Base-by-base conservation (phyloP, 352 stramenopile species). In the Phytopythium delawarense region DNA sequence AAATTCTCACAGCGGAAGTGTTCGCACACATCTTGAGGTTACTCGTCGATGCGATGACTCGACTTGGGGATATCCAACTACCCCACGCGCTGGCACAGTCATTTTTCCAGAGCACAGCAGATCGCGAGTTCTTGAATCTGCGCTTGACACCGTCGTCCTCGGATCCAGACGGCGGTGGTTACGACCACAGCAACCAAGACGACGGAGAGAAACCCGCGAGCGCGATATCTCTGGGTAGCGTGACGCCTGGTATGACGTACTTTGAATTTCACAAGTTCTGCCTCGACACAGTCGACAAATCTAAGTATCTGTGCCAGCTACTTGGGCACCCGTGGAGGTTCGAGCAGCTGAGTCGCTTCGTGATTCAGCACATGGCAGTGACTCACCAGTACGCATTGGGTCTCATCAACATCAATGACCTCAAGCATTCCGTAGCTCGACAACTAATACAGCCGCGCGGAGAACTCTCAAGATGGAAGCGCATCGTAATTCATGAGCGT, bases 301-400 rank as follows among this genome's bases (percentile, higher is more conserved):
- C 81, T 11, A 84, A 88, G 59, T 92, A 92, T 56, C 53, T 96
- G 2, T 88, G 75, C 23, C 65, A 76, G 23, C 32, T 96, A 2
- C 71, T 97, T 2, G 58, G 64, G 2, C 68, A 81, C 15, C 72
- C 75, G 9, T 98, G 90, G 86, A 77, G 75, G 44, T 94, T 83
- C 45, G 79, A 91, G 20, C 77, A 89, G 55, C 65, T 97, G 39
- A 96, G 85, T 63, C 79, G 86, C 4, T 92, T 87, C 63, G 84
- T 96, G 55, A 71, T 92, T 7, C 89, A 94, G 64, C 75, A 87
- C 34, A 98, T 97, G 85, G 88, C 74, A 55, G 67, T 74, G 5
- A 78, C 90, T 1, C 86, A 95, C 53, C 88, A 95, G 72, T 96
- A 93, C 74, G 81, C 92, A 49, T 71, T 97, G 12, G 91, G 92